A percentile compares a stretch with the other conserved stretches of the same genome.
phyloP scores from a whole-genome alignment of 2,329 filamentous ascomycete genomes.

The Colletotrichum karsti region DNA sequence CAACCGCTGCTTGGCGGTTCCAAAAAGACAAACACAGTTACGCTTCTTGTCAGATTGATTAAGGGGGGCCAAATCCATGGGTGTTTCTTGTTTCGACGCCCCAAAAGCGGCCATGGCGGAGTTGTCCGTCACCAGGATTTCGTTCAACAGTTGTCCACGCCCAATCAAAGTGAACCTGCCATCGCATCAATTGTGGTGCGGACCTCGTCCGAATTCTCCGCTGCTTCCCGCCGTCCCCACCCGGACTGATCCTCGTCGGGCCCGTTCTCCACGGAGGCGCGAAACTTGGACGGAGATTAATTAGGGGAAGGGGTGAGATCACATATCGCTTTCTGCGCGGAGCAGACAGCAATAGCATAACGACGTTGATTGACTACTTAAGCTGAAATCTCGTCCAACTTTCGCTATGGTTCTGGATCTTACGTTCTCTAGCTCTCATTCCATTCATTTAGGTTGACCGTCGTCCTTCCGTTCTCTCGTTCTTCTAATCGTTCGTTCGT shows the following conservation, averaged over 20 bases:
- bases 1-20: background rate
- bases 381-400: background rate
- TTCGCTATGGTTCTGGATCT: background rate
- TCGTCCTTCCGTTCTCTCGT: background rate
- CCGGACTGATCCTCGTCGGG: background rate
- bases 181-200: background rate
- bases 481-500: background rate
- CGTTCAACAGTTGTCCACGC: background rate
- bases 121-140: background rate
- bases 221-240: background rate
- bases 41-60: slow-evolving; percentile 7
- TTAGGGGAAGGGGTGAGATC: background rate
- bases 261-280: background rate
- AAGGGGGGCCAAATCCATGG: background rate
- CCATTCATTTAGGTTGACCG: background rate
- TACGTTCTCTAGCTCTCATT: background rate
- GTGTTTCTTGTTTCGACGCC: background rate
- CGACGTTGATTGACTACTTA: background rate
- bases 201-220: background rate
- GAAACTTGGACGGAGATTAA: slow-evolving; percentile 9
- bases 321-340: background rate
- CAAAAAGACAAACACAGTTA: background rate
- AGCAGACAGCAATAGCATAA: background rate
- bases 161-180: background rate
- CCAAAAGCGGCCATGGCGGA: background rate